A percentile compares a stretch with the other conserved stretches of the same genome.
Evolutionary conservation across 257 asterid genomes (phyloP).

Genomic region (Avicennia marina): DNA sequence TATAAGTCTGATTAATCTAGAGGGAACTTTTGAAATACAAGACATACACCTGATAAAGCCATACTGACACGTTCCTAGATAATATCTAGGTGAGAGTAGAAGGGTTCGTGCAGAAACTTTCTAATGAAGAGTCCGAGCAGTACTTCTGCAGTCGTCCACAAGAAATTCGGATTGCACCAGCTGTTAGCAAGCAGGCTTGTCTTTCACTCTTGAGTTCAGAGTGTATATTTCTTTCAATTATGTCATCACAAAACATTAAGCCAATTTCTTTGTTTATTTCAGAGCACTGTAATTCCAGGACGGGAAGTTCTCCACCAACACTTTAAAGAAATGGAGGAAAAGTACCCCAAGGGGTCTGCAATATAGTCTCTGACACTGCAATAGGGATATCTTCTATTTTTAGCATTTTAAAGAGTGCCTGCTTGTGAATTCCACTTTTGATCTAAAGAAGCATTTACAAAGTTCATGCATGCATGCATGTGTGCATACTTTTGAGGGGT

Average conservation of each 20-base stretch:
- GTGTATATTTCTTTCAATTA: not conserved
- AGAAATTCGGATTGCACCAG: slow-evolving; percentile 55
- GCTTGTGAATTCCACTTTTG: not conserved
- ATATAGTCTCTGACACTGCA: not conserved
- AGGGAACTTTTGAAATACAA: not conserved
- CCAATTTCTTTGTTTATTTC: slow-evolving; percentile 14
- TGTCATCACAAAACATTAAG: not conserved
- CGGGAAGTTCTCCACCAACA: slow-evolving; percentile 22
- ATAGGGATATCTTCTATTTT: not conserved
- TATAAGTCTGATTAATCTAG: not conserved
- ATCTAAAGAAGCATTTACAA: too few relatives aligned
- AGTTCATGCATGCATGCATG: too few relatives aligned
- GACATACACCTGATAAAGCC: not conserved
- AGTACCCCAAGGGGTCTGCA: slow-evolving; percentile 29
- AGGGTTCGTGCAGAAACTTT: slow-evolving; percentile 51
- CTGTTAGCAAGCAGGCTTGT: slow-evolving; percentile 50
- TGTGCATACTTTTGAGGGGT: not conserved
- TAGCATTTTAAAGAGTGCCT: not conserved
- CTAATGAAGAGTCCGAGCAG: slow-evolving; percentile 53
- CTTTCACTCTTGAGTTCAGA: not conserved
- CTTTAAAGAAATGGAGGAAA: slow-evolving; percentile 29
- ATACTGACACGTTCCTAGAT: not conserved
- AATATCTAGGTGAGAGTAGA: slow-evolving; percentile 52
- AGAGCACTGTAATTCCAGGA: slow-evolving; percentile 29
- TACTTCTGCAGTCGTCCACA: slow-evolving; percentile 51